Evolutionary conservation across 140 eudicot genomes (phyloP), one percentile per base, ranked within the genome.

Genomic region (Ambrosia hybrid): DNA sequence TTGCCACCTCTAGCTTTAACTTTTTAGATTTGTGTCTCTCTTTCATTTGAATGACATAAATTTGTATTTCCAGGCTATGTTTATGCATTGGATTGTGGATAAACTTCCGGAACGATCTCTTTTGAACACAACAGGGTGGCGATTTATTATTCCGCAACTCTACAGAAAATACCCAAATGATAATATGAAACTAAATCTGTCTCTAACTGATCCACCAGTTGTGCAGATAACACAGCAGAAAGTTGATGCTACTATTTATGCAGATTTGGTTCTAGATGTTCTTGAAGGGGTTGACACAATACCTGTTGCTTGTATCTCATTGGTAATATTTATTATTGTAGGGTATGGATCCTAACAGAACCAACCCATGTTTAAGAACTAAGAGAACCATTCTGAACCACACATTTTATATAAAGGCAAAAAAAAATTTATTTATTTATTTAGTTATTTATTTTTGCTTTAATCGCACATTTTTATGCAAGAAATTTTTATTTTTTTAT

Each of bases 61-160:
- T 34, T 16, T 76, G 60, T 68, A 7, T 58, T 71, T 41, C 75
- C 83, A 91, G 97, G 96, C 97, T 36, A 76, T 67, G 59, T 82
- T 84, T 78, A 85, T 88, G 95, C 87, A 79, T 4, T 90, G 99
- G 99, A 67, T 75, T 48, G 90, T 95, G 57, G 90, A 88, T 66
- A 85, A 86, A 68, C 57, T 85, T 9, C 95, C 97, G 33, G 88
- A 88, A 71, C 96, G 85, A 62, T 78, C 87, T 52, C 81, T 95
- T 46, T 62, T 95, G 79, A 95, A 95, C 85, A 95, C 99, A 1
- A 84, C 91, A 11, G 88, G 87, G 51, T 95, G 99, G 99, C 85
- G 85, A 82, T 85, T 79, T 73, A 83, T 90, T 7, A 62, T 95
- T 79, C 99, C 99, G 9, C 86, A 86, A 78, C 85, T 95, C 69